Percentiles rank a stretch among this genome's conserved stretches.
These are phyloP conservation scores for Ascochyta koolunga DNA, from an alignment of 2,329 filamentous ascomycete genomes.

Conservation along the genomic window DNA sequence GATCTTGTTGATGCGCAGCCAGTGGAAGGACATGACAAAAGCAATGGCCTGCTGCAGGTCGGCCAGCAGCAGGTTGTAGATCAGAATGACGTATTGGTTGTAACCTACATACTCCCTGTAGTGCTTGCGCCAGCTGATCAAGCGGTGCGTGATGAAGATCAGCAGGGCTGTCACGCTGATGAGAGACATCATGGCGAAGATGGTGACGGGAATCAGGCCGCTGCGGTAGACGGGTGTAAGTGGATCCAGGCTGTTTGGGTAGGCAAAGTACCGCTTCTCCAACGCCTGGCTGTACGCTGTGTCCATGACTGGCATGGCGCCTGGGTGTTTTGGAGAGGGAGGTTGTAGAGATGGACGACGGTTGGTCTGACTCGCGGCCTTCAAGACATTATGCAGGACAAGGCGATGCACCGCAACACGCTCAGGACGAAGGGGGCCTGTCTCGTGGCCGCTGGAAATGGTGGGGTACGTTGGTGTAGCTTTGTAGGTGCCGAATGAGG, in stretches of 20 bases:
- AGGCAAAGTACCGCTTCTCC: constrained; percentile 24
- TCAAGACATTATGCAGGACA: constrained; percentile 26
- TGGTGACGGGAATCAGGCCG: constrained; percentile 55
- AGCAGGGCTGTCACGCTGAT: constrained; percentile 53
- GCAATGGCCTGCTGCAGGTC: constrained; percentile 60
- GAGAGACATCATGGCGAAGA: constrained; percentile 56
- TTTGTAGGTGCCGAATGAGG: background rate
- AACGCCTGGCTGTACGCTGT: constrained; percentile 16
- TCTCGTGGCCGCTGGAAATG: too few relatives aligned
- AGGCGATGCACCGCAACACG: constrained; percentile 9
- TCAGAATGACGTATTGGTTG: constrained; percentile 62
- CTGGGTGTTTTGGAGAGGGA: background rate
- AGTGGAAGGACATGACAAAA: constrained; percentile 57
- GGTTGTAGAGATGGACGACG: background rate
- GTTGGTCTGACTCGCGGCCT: constrained; percentile 10
- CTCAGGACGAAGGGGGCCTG: background rate
- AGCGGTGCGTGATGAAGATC: constrained; percentile 57
- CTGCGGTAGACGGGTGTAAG: constrained; percentile 37
- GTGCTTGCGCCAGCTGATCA: constrained; percentile 58
- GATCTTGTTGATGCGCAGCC: constrained; percentile 54
- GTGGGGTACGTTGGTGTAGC: constrained; percentile 3
- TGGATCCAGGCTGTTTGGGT: constrained; percentile 41
- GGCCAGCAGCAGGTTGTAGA: constrained; percentile 60
- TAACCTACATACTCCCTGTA: constrained; percentile 58
- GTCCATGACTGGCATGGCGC: constrained; percentile 17